Percentiles rank a stretch among this genome's conserved stretches.
phyloP scores from a whole-genome alignment of 192 early-diverging fungal genomes.

The Podila epicladia region DNA sequence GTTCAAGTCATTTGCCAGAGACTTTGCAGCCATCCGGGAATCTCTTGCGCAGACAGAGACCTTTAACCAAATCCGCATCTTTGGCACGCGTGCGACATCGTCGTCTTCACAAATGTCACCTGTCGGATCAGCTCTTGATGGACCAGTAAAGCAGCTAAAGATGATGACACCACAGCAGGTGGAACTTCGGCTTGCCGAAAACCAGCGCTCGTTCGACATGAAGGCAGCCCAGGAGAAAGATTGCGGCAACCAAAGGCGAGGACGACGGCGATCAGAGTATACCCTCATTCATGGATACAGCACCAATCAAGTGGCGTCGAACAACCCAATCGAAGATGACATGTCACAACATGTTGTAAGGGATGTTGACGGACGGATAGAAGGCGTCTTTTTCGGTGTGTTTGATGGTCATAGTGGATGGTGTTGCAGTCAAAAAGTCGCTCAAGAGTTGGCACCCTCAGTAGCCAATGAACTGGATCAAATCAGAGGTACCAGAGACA shows the following conservation, averaged over 20 bases:
- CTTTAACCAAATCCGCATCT: neutral
- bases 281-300: constrained; percentile 26
- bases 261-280: no score
- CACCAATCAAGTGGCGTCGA: constrained; percentile 56
- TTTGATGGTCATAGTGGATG: constrained; percentile 66
- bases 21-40: neutral
- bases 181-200: constrained; percentile 22
- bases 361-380: constrained; percentile 31
- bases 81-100: neutral
- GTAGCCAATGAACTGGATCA: constrained; percentile 52
- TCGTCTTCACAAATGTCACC: neutral
- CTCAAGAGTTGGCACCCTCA: constrained; percentile 53
- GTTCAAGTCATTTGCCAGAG: neutral
- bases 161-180: constrained; percentile 20
- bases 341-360: constrained; percentile 35
- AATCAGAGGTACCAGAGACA: constrained; percentile 6
- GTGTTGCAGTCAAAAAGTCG: constrained; percentile 56
- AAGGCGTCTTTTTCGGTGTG: constrained; percentile 55
- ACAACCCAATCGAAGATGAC: constrained; percentile 61
- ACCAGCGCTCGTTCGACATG: constrained; percentile 26
- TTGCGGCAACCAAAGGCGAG: neutral
- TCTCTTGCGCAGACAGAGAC: neutral
- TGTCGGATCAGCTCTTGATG: neutral
- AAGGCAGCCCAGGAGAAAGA: neutral
- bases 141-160: neutral